These are phyloP conservation scores for Kondoa malvinella DNA, from an alignment of 768 basidiomycete species.

Conservation along the genomic window DNA sequence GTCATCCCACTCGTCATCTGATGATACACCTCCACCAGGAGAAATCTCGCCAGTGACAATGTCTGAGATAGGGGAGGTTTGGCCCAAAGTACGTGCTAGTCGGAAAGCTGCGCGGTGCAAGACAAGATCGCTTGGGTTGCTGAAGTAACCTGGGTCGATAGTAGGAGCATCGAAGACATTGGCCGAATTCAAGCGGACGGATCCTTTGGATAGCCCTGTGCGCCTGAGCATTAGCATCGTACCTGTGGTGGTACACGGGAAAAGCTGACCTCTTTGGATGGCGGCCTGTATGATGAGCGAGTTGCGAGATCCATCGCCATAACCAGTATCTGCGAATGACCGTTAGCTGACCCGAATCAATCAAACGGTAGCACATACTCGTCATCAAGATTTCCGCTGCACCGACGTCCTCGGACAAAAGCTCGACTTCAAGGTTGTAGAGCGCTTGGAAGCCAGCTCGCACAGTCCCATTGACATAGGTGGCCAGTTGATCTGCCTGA, in stretches of 20 bases:
- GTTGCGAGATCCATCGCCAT: constrained; percentile 31
- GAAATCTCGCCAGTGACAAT: constrained; percentile 30
- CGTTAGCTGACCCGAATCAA: constrained; percentile 32
- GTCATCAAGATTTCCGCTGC: background rate
- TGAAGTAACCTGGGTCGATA: constrained; percentile 41
- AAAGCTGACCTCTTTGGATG: constrained; percentile 48
- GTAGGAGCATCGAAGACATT: constrained; percentile 44
- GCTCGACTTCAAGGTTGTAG: constrained; percentile 23
- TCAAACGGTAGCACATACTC: constrained; percentile 41
- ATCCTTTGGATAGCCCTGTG: constrained; percentile 52
- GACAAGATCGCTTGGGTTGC: constrained; percentile 29
- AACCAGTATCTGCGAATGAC: constrained; percentile 34
- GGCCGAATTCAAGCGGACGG: constrained; percentile 44
- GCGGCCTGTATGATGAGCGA: constrained; percentile 47
- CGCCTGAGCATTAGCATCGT: no score
- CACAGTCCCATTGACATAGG: background rate
- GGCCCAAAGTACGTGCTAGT: constrained; percentile 32
- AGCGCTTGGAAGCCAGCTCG: constrained; percentile 25
- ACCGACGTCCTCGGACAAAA: constrained; percentile 14
- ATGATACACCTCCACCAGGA: constrained; percentile 30
- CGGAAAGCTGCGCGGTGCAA: constrained; percentile 28
- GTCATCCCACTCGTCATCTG: constrained; percentile 31
- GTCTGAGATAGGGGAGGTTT: constrained; percentile 31
- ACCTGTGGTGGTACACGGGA: no score
- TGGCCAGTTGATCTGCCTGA: constrained; percentile 21